These are phyloP conservation scores for Petrea volubilis DNA, from an alignment of 257 asterid species.

Conservation along the genomic window DNA sequence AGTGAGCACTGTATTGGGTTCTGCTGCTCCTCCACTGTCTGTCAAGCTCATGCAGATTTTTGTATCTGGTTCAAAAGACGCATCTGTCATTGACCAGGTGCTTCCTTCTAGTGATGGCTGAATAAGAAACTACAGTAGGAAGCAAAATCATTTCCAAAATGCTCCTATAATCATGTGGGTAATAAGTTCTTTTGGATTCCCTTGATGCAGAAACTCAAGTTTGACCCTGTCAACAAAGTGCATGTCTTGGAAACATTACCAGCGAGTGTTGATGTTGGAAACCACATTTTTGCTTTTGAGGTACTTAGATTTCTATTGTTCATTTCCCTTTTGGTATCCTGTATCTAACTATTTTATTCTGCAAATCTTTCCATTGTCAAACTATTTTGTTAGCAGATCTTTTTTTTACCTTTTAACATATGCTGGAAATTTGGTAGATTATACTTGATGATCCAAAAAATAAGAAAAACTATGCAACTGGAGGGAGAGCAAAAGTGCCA, in stretches of 20 bases:
- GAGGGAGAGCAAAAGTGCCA: conserved; percentile 60
- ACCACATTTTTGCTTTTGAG: conserved; percentile 55
- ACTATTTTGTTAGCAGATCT: background rate
- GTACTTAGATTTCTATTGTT: conserved; percentile 27
- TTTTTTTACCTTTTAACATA: background rate
- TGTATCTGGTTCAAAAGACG: conserved; percentile 61
- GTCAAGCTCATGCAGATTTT: conserved; percentile 66
- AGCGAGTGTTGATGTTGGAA: conserved; percentile 51
- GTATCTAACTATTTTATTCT: background rate
- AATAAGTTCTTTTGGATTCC: background rate
- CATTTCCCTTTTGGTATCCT: background rate
- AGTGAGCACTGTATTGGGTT: conserved; percentile 60
- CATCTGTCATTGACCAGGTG: conserved; percentile 61
- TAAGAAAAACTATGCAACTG: conserved; percentile 54
- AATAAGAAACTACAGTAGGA: background rate
- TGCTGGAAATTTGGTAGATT: conserved; percentile 34
- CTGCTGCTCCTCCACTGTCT: conserved; percentile 55
- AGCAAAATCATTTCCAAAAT: background rate
- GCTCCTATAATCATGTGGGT: background rate
- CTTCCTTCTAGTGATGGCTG: conserved; percentile 18
- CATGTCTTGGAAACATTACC: conserved; percentile 54
- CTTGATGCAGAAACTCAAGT: conserved; percentile 53
- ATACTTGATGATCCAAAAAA: conserved; percentile 53
- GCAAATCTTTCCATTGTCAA: background rate
- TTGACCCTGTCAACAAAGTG: conserved; percentile 42